Evolutionary conservation across 2,329 filamentous ascomycete species (phyloP).

Genomic region (Colletotrichum scovillei): DNA sequence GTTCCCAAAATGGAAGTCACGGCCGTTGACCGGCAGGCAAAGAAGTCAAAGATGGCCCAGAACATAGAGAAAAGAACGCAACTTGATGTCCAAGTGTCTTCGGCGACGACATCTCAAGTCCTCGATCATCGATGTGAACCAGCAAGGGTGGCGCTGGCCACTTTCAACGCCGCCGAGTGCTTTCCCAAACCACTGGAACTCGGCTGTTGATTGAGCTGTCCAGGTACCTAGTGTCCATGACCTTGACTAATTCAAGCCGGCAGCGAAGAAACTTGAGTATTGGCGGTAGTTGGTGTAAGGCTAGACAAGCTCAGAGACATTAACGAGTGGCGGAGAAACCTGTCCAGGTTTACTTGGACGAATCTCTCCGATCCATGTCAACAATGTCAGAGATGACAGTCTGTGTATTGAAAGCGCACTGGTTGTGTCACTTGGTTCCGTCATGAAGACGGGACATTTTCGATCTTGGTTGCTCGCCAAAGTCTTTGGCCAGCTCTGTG

Average conservation of each 20-base stretch:
- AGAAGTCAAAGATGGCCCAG: not conserved
- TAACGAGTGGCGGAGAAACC: not conserved
- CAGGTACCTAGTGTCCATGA: not conserved
- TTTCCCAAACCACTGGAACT: constrained; percentile 5
- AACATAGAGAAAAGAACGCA: not conserved
- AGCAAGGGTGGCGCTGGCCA: constrained; percentile 15
- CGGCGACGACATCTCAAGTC: not conserved
- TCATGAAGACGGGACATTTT: not conserved
- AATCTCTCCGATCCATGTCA: not conserved
- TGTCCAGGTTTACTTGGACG: not conserved
- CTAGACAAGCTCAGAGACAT: not conserved
- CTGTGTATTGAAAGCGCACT: not conserved
- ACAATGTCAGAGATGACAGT: not conserved
- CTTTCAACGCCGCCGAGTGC: not conserved
- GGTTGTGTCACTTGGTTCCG: not conserved
- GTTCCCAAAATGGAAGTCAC: not conserved
- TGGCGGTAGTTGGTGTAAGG: not conserved
- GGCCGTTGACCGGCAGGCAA: not conserved
- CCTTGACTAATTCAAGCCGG: not conserved
- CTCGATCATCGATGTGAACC: constrained; percentile 1
- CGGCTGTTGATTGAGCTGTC: not conserved
- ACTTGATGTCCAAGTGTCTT: not conserved
- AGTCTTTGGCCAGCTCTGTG: not conserved
- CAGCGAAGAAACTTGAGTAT: not conserved
- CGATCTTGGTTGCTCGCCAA: not conserved